phyloP scores from a whole-genome alignment of 2,329 filamentous ascomycete genomes.

The Chaetothyriales sp. region DNA sequence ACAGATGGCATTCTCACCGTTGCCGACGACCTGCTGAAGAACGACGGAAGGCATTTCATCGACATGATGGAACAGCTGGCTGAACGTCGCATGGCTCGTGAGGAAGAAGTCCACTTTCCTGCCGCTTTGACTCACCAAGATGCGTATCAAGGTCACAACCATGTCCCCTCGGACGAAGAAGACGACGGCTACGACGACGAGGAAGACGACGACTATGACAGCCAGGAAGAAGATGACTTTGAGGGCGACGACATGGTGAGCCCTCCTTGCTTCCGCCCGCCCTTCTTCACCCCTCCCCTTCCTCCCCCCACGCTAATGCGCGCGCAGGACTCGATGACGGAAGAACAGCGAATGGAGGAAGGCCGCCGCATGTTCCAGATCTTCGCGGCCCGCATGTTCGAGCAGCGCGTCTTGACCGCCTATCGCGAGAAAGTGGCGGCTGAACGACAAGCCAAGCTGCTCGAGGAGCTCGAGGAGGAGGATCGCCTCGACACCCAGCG shows the following conservation, averaged over 20 bases:
- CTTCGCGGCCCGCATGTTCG: slow-evolving; percentile 97
- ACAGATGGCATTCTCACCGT: slow-evolving; percentile 91
- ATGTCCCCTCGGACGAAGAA: slow-evolving; percentile 60
- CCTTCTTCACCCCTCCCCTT: slow-evolving; percentile 18
- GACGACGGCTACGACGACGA: slow-evolving; percentile 58
- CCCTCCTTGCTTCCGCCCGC: slow-evolving; percentile 19
- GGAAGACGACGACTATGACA: slow-evolving; percentile 53
- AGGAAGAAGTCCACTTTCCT: slow-evolving; percentile 70
- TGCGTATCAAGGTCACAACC: slow-evolving; percentile 58
- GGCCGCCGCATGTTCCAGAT: slow-evolving; percentile 98
- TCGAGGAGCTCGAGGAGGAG: slow-evolving; percentile 86
- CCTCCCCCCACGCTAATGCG: slow-evolving; percentile 24
- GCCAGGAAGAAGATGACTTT: slow-evolving; percentile 51
- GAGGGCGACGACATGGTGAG: slow-evolving; percentile 52
- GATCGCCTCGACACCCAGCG: slow-evolving; percentile 59
- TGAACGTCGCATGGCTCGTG: slow-evolving; percentile 90
- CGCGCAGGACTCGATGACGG: slow-evolving; percentile 78
- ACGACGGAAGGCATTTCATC: slow-evolving; percentile 98
- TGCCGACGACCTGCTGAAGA: slow-evolving; percentile 94
- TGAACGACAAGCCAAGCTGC: slow-evolving; percentile 77
- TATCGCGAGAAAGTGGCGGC: slow-evolving; percentile 94
- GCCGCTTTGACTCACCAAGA: slow-evolving; percentile 44
- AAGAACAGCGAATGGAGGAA: slow-evolving; percentile 98
- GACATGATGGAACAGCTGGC: slow-evolving; percentile 99
- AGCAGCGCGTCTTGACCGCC: slow-evolving; percentile 89